Base-by-base conservation (phyloP, 306 rosid species). In the Parietaria judaica region DNA sequence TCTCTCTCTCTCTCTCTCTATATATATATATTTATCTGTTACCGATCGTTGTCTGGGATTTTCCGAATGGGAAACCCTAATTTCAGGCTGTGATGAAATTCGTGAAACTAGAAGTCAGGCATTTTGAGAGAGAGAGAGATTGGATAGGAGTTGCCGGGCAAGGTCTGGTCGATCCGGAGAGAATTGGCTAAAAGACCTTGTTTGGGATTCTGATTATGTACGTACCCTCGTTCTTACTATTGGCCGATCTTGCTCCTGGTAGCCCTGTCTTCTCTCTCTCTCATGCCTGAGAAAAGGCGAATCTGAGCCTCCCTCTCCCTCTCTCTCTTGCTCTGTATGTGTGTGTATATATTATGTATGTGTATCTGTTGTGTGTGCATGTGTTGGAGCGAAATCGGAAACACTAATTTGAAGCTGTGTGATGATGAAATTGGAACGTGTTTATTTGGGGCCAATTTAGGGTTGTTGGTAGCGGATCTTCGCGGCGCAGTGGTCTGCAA, bases 91-190 rank as follows among this genome's bases (percentile, higher is more conserved):
- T 57, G 61, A 57, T 35, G 61, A 57, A 36, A 35, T 57, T 56
- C 36, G 17, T 36, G 4, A 15, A 37, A 6, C 15, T 56, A 8
- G 34, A 56, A 56, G 2, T 14, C 60, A 56, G 60, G 60, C 61
- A 36, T 6, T 35, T 41, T 14, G 31, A 23, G 31, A 23, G 31
- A 23, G 31, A 0, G 31, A 23, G 31, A 23, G 31, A 0, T 1
- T 23, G 12, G 13, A 7, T 4, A 15, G 8, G 51, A 46, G 60
- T 36, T 39, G 55, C 59, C 66, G 31, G 31, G 31, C 31, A 23
- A 23, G 63, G 83, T 81, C 87, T 56, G 60, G 84, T 79, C 69
- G 84, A 75, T 63, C 57, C 54, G 63, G 60, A 23, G 31, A 23
- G 31, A 23, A 23, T 65, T 54, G 57, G 12, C 17, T 23, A 11